Conservation (phyloP, 352 stramenopile genomes). For the Globisporangium alternatum region DNA sequence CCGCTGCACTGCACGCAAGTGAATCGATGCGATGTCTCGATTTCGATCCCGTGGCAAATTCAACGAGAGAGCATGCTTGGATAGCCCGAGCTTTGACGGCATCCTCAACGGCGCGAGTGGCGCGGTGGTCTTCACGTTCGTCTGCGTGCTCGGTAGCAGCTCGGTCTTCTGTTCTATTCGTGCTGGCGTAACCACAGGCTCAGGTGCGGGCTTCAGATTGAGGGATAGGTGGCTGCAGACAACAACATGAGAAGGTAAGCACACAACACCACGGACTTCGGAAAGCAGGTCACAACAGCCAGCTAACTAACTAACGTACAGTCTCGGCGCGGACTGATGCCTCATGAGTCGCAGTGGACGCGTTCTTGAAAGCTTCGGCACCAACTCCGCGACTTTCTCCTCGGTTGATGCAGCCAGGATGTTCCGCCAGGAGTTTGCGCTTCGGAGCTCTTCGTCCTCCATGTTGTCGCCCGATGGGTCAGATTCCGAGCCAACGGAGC, state of each 20-base stretch:
- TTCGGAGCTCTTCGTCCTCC: constrained; percentile 47
- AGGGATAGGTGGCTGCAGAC: neutral
- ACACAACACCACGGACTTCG: neutral
- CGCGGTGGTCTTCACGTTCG: neutral
- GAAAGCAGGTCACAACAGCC: neutral
- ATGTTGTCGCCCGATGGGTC: constrained; percentile 73
- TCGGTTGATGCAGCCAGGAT: neutral
- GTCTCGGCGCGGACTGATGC: constrained; percentile 31
- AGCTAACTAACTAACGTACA: constrained; percentile 22
- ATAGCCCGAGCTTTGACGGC: constrained; percentile 11
- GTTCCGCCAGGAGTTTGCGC: constrained; percentile 10
- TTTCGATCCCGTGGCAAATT: constrained; percentile 47
- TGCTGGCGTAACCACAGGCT: neutral
- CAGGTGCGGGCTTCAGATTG: neutral
- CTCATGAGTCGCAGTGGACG: constrained; percentile 25
- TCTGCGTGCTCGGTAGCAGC: neutral
- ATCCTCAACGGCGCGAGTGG: constrained; percentile 12
- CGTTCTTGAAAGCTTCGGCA: constrained; percentile 3
- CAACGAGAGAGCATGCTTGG: constrained; percentile 1
- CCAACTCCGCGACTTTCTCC: neutral
- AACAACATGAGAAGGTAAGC: neutral
- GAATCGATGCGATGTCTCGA: constrained; percentile 58
- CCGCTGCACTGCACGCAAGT: constrained; percentile 53
- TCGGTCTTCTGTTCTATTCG: neutral
- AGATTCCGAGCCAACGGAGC: constrained; percentile 60